A percentile compares a stretch with the other conserved stretches of the same genome.
These are phyloP conservation scores for Heterobasidion occidentale DNA, from an alignment of 1,284 basidiomycete species.

Conservation along the genomic window DNA sequence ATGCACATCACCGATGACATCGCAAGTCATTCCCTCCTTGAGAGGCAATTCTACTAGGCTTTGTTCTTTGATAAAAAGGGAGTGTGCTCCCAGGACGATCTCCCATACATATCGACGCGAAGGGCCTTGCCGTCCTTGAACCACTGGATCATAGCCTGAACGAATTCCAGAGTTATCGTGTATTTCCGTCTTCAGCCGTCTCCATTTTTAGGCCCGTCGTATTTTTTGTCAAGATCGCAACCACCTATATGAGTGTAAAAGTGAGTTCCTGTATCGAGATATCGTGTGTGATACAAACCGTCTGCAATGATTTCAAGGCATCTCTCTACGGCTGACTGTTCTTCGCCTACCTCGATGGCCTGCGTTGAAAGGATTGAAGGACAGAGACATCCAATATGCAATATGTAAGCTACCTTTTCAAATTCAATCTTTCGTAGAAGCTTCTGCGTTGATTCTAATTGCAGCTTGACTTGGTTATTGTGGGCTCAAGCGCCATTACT, in stretches of 20 bases:
- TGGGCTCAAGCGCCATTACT: conserved; percentile 79
- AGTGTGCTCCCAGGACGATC: conserved; percentile 85
- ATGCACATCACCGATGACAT: conserved; percentile 91
- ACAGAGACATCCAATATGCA: neutral
- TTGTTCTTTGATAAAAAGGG: conserved; percentile 70
- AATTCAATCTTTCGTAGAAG: conserved; percentile 82
- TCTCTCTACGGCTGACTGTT: conserved; percentile 66
- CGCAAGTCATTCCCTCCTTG: conserved; percentile 76
- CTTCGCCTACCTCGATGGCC: conserved; percentile 88
- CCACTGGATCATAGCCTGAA: conserved; percentile 83
- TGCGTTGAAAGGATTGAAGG: conserved; percentile 18
- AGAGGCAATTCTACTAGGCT: conserved; percentile 78
- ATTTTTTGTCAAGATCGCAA: conserved; percentile 64
- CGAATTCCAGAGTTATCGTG: conserved; percentile 70
- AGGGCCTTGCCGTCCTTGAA: conserved; percentile 90
- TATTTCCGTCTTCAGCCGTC: conserved; percentile 51
- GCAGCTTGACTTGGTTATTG: conserved; percentile 75
- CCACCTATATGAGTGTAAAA: conserved; percentile 36
- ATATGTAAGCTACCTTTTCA: conserved; percentile 59
- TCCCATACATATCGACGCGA: conserved; percentile 89
- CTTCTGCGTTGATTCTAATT: conserved; percentile 87
- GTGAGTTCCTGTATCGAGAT: neutral
- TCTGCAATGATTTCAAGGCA: conserved; percentile 76
- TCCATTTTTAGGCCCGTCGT: conserved; percentile 63
- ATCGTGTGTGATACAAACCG: conserved; percentile 37